Evolutionary conservation across 1,139 yeast species (phyloP), one percentile per base, ranked within the genome.

Genomic region (Pichia sp.): DNA sequence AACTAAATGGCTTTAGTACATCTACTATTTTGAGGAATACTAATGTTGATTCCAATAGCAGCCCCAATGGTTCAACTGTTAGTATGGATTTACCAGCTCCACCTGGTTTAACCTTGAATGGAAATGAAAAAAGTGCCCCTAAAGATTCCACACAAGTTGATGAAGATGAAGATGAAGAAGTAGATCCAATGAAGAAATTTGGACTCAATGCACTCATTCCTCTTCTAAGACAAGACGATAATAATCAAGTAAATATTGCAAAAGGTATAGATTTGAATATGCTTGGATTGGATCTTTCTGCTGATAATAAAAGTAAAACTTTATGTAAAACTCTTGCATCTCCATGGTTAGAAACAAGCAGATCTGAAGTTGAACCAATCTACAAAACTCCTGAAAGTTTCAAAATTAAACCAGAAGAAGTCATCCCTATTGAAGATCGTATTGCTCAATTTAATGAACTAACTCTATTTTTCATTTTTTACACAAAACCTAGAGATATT

Each of bases 301-400:
- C 58, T 7, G 53, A 60, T 14, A 60, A 59, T 17, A 58, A 54
- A 14, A 64, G 66, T 33, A 66, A 69, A 15, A 69, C 75, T 46
- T 67, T 88, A 26, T 71, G 89, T 38, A 74, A 73, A 52, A 77
- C 79, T n/a, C 77, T 89, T 56, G 79, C 94, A 22, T 82, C 95
- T 11, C 97, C 97, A 11, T 91, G 97, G 97, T 71, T 84, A 30
- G 97, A 89, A 58, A 84, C 96, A 1, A 77, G 94, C 11, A 71
- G 93, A 53, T 79, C 88, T 43, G 89, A 84, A 52, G 95, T 89
- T n/a, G 95, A 86, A 52, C 98, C 98, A 3, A 72, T 70, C 48
- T 85, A 76, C 59, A 61, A 61, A 30, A 63, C 78, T 26, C 94
- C 95, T 2, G 54, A 62, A 20, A 68, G 79, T 38, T 79, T 83